Percentiles rank a stretch among this genome's conserved stretches.
Conservation (phyloP, 2,329 filamentous ascomycete species). For the Anisogramma anomala region DNA sequence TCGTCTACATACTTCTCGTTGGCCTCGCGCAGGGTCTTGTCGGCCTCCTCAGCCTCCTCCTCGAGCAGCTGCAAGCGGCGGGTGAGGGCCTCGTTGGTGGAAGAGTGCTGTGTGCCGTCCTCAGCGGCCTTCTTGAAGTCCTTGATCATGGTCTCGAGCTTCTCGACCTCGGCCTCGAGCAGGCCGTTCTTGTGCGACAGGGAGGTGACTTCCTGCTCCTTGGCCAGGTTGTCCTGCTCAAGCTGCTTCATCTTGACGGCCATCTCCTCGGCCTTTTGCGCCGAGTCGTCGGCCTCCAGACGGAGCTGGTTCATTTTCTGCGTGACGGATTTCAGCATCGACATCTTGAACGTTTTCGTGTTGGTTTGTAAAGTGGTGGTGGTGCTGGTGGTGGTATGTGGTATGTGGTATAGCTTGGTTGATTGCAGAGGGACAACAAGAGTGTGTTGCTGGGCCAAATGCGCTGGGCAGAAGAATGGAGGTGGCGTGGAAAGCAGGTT, state of each 20-base stretch:
- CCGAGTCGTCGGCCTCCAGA: conserved; percentile 79
- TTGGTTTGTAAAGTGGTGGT: background rate
- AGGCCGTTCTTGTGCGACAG: conserved; percentile 90
- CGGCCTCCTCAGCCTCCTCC: conserved; percentile 93
- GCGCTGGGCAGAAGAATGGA: background rate
- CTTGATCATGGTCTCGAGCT: conserved; percentile 73
- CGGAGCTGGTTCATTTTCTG: conserved; percentile 95
- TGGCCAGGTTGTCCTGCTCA: conserved; percentile 88
- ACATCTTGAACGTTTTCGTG: conserved; percentile 11
- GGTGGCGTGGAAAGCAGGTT: background rate
- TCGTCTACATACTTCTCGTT: conserved; percentile 74
- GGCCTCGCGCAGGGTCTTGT: conserved; percentile 90
- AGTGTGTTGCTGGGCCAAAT: no score
- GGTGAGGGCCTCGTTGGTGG: conserved; percentile 83
- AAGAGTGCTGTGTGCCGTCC: conserved; percentile 70
- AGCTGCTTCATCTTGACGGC: conserved; percentile 76
- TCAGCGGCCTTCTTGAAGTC: conserved; percentile 79
- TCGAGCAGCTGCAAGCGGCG: conserved; percentile 91
- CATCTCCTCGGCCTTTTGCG: conserved; percentile 74
- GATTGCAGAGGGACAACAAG: background rate
- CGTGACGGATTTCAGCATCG: conserved; percentile 20
- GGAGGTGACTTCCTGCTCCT: conserved; percentile 97
- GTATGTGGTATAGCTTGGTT: no score
- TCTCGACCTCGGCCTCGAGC: conserved; percentile 83
- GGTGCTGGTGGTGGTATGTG: background rate